Base-by-base conservation (phyloP, 257 asterid genomes). In the Lavandula angustifolia region DNA sequence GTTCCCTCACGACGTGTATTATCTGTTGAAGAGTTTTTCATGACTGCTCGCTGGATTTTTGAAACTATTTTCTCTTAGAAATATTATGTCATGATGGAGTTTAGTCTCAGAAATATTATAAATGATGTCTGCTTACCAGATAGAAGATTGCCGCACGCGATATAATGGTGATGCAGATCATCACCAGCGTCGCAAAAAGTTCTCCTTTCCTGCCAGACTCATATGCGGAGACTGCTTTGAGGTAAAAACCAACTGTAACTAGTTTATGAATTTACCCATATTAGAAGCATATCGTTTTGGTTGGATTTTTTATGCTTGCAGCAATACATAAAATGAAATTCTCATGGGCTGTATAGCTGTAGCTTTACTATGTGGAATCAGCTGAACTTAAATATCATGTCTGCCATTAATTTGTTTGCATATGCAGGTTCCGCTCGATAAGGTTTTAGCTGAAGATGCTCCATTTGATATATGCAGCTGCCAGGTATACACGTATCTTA, bases 131-230 rank as follows among this genome's bases (percentile, higher is more conserved):
- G 55, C 61, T 48, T 12, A 72, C 60, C 86, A 94, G 99, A 90
- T 90, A 66, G 97, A 94, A 77, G 99, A 94, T 69, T 90, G 99
- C 62, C 96, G 97, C 29, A 83, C 94, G 0, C 90, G 99, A 54
- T 94, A 94, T 47, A 94, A 90, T 73, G 99, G 99, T 70, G 99
- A 94, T 67, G 99, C 99, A 31, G 97, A 94, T 77, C 97, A 94
- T 64, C 94, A 87, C 71, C 95, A 88, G 65, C 91, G 87, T 8
- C 95, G 99, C 47, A 90, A 90, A 52, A 94, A 91, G 71, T 90
- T 87, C 76, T 81, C 95, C 6, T 94, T 94, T 82, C 99, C 99
- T 62, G 99, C 99, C 60, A 79, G 97, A 73, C 96, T 94, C 64
- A 16, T 90, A 22, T 90, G 97, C 70, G 99, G 97, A 72, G 97